phyloP scores from a whole-genome alignment of 805 yeast species.

The Lachancea fermentati region DNA sequence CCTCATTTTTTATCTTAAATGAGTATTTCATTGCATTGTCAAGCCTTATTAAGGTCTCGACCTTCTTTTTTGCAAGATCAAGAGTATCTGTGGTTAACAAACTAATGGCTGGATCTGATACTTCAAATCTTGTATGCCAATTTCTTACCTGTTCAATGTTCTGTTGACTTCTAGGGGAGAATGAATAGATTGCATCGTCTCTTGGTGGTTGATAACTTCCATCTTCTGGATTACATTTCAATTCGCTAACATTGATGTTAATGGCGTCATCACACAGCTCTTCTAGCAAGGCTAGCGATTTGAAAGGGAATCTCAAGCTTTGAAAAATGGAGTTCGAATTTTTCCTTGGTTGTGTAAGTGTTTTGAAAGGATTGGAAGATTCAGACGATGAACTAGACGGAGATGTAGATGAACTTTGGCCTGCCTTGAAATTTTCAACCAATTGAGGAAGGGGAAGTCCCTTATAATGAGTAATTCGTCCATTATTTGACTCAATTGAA shows the following conservation, averaged over 20 bases:
- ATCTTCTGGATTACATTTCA: conserved; percentile 24
- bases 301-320: conserved; percentile 52
- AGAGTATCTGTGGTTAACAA: conserved; percentile 65
- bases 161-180: conserved; percentile 57
- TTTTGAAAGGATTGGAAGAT: not conserved
- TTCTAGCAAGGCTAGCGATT: conserved; percentile 48
- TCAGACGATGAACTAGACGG: not conserved
- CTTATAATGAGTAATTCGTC: conserved; percentile 44
- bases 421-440: conserved; percentile 1
- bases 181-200: conserved; percentile 23
- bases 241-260: conserved; percentile 65
- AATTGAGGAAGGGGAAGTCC: conserved; percentile 46
- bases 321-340: conserved; percentile 32
- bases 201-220: conserved; percentile 12
- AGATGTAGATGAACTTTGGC: not conserved
- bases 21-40: conserved; percentile 71
- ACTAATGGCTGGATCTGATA: conserved; percentile 53
- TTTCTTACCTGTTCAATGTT: conserved; percentile 42
- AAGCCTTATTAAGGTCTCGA: conserved; percentile 63
- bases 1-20: conserved; percentile 71
- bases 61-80: conserved; percentile 52
- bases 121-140: conserved; percentile 29
- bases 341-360: not conserved
- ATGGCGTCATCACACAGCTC: conserved; percentile 74
- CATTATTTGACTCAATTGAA: conserved; percentile 22